A percentile compares a stretch with the other conserved stretches of the same genome.
Evolutionary conservation across 139 green algal genomes (phyloP).

Genomic region (Coelastrella sp.): DNA sequence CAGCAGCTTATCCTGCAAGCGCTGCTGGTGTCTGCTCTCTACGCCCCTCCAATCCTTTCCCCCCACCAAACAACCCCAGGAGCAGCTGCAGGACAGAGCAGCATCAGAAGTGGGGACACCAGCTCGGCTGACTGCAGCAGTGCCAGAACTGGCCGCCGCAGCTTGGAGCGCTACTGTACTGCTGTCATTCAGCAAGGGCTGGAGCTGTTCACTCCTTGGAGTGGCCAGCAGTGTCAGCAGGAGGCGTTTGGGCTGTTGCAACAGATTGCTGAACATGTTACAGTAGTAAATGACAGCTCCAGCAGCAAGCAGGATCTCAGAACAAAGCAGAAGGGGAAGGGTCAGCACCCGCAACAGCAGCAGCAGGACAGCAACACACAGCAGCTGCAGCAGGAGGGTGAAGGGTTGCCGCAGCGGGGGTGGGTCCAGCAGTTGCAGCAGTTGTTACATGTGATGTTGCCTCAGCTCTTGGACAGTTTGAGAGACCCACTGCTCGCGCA

Average conservation of each 20-base stretch:
- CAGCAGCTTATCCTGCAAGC: neutral
- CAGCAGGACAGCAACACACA: neutral
- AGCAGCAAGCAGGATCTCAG: neutral
- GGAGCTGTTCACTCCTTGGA: neutral
- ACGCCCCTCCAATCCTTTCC: neutral
- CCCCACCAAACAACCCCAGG: neutral
- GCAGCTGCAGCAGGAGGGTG: neutral
- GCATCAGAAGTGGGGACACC: neutral
- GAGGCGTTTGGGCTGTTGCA: neutral
- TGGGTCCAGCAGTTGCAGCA: neutral
- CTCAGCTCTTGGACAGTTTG: neutral
- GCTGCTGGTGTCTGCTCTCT: neutral
- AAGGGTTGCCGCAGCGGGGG: too few species aligned
- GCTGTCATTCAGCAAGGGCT: neutral
- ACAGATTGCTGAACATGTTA: neutral
- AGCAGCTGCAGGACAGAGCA: neutral
- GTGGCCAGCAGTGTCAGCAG: slow-evolving; percentile 9
- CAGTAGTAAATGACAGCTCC: neutral
- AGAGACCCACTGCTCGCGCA: slow-evolving; percentile 32
- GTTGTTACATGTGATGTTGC: neutral
- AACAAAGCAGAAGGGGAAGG: neutral
- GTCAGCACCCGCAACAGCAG: neutral
- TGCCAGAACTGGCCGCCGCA: neutral
- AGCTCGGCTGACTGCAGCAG: neutral
- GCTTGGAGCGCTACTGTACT: neutral